phyloP scores from a whole-genome alignment of 257 asterid genomes.

The Jasminum sambac region DNA sequence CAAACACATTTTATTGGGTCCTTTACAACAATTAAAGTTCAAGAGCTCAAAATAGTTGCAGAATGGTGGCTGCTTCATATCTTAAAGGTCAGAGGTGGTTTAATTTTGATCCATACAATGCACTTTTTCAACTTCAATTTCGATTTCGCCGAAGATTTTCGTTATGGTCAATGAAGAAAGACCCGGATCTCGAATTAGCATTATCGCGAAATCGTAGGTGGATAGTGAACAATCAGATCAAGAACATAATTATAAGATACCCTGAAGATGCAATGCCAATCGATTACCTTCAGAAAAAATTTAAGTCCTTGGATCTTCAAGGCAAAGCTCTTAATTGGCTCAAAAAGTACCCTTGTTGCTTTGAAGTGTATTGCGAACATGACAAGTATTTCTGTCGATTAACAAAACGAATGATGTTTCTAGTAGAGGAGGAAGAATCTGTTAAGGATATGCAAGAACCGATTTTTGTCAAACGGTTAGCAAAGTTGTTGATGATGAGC shows the following conservation, averaged over 20 bases:
- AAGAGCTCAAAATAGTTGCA: conserved; percentile 1
- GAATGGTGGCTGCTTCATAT: conserved; percentile 33
- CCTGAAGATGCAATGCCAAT: conserved; percentile 62
- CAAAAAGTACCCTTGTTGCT: conserved; percentile 90
- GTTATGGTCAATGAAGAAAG: conserved; percentile 96
- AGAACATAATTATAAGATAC: conserved; percentile 66
- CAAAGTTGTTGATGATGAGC: conserved; percentile 88
- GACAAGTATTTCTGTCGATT: conserved; percentile 62
- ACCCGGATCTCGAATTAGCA: conserved; percentile 82
- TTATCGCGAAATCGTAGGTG: conserved; percentile 78
- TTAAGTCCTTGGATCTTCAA: conserved; percentile 79
- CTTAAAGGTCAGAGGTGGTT: conserved; percentile 26
- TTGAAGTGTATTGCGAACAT: conserved; percentile 57
- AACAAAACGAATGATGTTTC: conserved; percentile 64
- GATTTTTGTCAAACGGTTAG: conserved; percentile 60
- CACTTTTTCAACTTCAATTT: conserved; percentile 17
- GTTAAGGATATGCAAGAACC: conserved; percentile 69
- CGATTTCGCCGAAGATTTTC: conserved; percentile 42
- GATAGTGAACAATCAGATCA: conserved; percentile 89
- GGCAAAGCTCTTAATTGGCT: conserved; percentile 89
- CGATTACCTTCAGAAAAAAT: conserved; percentile 71
- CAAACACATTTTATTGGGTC: too few relatives aligned
- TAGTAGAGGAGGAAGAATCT: conserved; percentile 84
- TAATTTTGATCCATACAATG: conserved; percentile 18
- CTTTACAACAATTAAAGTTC: too few relatives aligned